Evolutionary conservation across 345 rosid species (phyloP), one percentile per base, ranked within the genome.

Genomic region (Pistacia vera): DNA sequence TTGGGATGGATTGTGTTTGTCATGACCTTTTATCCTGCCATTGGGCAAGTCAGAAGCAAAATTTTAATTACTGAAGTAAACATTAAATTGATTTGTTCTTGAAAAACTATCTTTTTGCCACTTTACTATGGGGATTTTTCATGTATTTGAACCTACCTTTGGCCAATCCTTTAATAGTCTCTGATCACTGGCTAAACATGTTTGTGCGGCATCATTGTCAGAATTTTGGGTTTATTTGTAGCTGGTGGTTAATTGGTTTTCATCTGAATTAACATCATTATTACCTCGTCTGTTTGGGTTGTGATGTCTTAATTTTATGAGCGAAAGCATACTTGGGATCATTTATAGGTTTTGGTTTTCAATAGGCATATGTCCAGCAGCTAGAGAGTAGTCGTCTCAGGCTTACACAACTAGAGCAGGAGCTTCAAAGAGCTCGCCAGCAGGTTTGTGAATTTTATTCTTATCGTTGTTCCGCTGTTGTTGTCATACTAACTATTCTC

Each of bases 361-460:
- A 72, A 63, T 82, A 95, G 98, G 99, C 96, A 72, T 95, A 93
- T 82, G 97, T 93, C 75, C 98, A 91, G 88, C 99, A 91, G 80
- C 94, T 95, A 11, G 98, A 93, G 88, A 87, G 60, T 72, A 86
- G 97, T 74, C 82, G 92, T 44, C 69, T 88, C 72, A 84, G 85
- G 87, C 92, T 93, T 22, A 54, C 92, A 4, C 95, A 91, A 71
- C 77, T 95, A 66, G 98, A 93, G 77, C 94, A 91, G 81, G 98
- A 93, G 86, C 93, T 95, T 76, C 95, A 90, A 83, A 80, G 86
- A 70, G 88, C 86, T 60, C 90, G 90, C 11, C 97, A 91, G 75
- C 97, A 95, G 95, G 98, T 93, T 46, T 67, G 30, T 16, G 36
- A 65, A 41, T 13, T 61, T 20, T 30, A 7, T 20, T 14, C 13